Conservation (phyloP, 306 rosid species). For the Vigna mungo region DNA sequence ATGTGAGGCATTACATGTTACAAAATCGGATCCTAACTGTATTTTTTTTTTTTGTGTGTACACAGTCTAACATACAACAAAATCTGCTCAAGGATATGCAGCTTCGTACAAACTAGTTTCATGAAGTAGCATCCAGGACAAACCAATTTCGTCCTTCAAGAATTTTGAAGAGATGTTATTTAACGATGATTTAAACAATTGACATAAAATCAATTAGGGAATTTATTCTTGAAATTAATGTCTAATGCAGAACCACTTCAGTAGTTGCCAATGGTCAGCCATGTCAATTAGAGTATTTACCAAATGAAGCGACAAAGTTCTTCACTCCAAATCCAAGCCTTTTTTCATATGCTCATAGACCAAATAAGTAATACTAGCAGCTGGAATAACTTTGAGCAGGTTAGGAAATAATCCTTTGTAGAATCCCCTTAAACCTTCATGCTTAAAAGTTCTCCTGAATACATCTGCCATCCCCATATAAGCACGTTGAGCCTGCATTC, state of each 20-base stretch:
- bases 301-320: background rate
- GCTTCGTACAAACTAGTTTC: background rate
- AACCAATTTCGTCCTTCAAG: conserved; percentile 5
- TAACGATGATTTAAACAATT: background rate
- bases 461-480: conserved; percentile 74
- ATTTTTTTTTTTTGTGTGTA: background rate
- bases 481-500: conserved; percentile 78
- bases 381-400: conserved; percentile 18
- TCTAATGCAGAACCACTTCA: background rate
- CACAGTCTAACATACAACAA: conserved; percentile 7
- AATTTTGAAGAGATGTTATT: conserved; percentile 11
- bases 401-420: conserved; percentile 51
- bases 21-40: background rate
- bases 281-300: conserved; percentile 13
- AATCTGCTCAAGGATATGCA: conserved; percentile 8
- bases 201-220: conserved; percentile 19
- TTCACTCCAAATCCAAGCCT: conserved; percentile 18
- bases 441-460: conserved; percentile 65
- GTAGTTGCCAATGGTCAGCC: conserved; percentile 20
- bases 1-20: background rate
- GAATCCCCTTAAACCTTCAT: conserved; percentile 71
- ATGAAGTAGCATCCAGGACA: conserved; percentile 11
- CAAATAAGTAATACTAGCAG: conserved; percentile 26
- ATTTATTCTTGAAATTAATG: conserved; percentile 12
- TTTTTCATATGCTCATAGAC: conserved; percentile 23